Evolutionary conservation across 805 yeast genomes (phyloP), one percentile per base, ranked within the genome.

Genomic region (Candida jianshihensis): DNA sequence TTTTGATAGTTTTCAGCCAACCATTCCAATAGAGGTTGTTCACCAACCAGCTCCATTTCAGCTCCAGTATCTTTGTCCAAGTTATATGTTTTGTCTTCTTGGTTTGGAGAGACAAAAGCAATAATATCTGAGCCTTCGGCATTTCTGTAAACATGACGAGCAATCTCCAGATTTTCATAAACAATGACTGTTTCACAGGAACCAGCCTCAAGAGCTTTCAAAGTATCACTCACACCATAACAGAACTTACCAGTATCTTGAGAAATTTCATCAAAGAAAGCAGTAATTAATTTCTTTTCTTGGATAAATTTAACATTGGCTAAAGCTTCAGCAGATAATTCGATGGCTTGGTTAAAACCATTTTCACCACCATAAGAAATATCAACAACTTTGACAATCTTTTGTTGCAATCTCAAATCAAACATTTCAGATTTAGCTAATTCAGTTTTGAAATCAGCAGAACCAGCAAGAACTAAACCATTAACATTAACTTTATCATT

Each of bases 291-390:
- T 69, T 90, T 90, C 84, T 92, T 92, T 63, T 92, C 99, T 69
- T 92, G 98, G 43, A 92, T 90, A 60, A 92, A 92, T 64, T 92
- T 92, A 50, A 92, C 99, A 61, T 90, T 92, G 34, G 97, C 83
- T 57, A 92, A 73, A 19, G 98, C 84, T 71, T 92, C 99, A 21
- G 97, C 96, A 22, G 97, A 84, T 49, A 92, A 73, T 65, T 92
- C 98, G 54, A 92, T 94, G 31, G 99, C 99, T 71, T 92, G 99
- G 69, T 92, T 92, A 72, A 92, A 92, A 32, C 99, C 99, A 61
- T 92, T 92, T 66, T 92, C 98, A 60, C 99, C 98, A 64, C 99
- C 99, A 57, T 92, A 92, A 3, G 97, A 89, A 39, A 92, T 84
- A 70, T 92, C 99, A 38, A 94, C 98, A 59, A 89, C 75, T 63